Percentiles rank a stretch among this genome's conserved stretches.
Evolutionary conservation across 1,284 basidiomycete genomes (phyloP).

Genomic region (Uromyces viciae-fabae): DNA sequence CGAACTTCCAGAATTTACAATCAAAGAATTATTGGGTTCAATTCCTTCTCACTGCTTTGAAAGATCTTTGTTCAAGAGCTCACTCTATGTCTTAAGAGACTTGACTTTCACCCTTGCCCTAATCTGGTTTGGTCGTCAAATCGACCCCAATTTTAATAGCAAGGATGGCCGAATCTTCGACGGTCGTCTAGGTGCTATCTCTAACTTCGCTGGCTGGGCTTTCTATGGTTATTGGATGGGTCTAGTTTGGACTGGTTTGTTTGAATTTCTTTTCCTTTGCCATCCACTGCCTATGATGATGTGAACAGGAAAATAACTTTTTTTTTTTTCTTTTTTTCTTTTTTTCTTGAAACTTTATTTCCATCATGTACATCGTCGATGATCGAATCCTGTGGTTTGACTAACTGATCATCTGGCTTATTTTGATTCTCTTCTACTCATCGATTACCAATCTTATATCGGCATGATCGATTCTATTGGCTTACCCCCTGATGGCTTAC

Average conservation of each 20-base stretch:
- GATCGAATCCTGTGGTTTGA: not conserved
- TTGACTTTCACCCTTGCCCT: slow-evolving; percentile 21
- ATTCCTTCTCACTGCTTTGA: slow-evolving; percentile 88
- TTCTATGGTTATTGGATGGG: slow-evolving; percentile 53
- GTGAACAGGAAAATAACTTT: no score
- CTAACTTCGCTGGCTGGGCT: slow-evolving; percentile 62
- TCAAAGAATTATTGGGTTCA: slow-evolving; percentile 78
- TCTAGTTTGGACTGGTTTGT: slow-evolving; percentile 40
- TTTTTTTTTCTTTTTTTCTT: not conserved
- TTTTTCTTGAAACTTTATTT: not conserved
- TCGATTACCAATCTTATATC: not conserved
- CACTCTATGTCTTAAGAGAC: slow-evolving; percentile 63
- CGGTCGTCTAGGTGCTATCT: slow-evolving; percentile 22
- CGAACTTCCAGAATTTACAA: slow-evolving; percentile 58
- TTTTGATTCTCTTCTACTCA: not conserved
- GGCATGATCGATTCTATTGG: not conserved
- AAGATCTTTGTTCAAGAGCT: slow-evolving; percentile 79
- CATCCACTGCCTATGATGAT: not conserved
- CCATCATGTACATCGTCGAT: not conserved
- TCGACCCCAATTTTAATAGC: slow-evolving; percentile 28
- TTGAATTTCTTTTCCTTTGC: not conserved
- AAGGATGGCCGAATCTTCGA: slow-evolving; percentile 12
- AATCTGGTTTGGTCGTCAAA: slow-evolving; percentile 12
- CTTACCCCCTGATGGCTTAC: no score
- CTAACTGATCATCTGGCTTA: not conserved